These are phyloP conservation scores for Epichloe bromicola DNA, from an alignment of 2,329 filamentous ascomycete genomes.

Conservation along the genomic window DNA sequence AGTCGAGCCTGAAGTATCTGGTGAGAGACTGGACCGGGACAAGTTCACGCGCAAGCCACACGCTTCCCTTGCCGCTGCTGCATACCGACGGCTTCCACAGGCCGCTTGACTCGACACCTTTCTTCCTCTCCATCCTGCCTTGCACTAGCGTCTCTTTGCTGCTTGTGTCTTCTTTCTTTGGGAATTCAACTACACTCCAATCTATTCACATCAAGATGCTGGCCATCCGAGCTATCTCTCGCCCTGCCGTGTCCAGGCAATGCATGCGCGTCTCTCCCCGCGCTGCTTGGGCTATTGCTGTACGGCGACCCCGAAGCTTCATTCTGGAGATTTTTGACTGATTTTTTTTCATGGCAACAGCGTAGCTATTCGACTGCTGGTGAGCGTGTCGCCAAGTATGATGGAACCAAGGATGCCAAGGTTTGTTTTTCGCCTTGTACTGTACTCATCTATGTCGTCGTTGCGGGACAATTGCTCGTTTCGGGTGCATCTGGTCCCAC, in stretches of 20 bases:
- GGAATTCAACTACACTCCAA: constrained; percentile 9
- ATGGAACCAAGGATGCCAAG: constrained; percentile 76
- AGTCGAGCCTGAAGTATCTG: neutral
- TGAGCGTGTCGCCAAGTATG: constrained; percentile 81
- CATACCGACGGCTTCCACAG: constrained; percentile 9
- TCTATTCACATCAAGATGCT: constrained; percentile 49
- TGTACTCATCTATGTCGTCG: neutral
- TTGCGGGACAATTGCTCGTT: neutral
- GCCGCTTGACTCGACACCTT: neutral
- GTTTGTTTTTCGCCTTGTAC: constrained; percentile 41
- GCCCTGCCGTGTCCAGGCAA: constrained; percentile 58
- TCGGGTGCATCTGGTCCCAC: neutral
- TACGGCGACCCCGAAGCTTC: constrained; percentile 11
- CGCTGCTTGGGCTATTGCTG: constrained; percentile 28
- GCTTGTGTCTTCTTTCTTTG: constrained; percentile 12
- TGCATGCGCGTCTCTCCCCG: constrained; percentile 58
- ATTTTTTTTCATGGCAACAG: constrained; percentile 26
- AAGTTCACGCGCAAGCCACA: constrained; percentile 3
- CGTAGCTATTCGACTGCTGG: constrained; percentile 52
- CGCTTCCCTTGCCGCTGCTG: neutral
- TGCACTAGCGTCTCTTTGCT: constrained; percentile 11
- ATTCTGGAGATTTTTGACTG: constrained; percentile 1
- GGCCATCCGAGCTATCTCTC: constrained; percentile 64
- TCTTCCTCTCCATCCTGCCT: constrained; percentile 6
- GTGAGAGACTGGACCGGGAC: neutral